Percentiles rank a stretch among this genome's conserved stretches.
Conservation (phyloP, 192 early-diverging fungal genomes). For the Obelidium mucronatum region DNA sequence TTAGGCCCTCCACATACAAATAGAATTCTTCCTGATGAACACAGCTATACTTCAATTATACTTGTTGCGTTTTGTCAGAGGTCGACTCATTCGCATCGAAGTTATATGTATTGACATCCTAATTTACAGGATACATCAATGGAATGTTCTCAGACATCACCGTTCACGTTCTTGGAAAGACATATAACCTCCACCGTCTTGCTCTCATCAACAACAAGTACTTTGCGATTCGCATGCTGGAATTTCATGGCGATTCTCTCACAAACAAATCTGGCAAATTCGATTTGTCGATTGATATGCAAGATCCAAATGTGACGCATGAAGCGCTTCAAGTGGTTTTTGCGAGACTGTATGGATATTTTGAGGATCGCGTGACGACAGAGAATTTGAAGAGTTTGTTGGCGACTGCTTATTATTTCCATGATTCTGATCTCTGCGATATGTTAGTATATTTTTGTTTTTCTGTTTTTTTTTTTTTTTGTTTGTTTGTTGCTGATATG, state of each 20-base stretch:
- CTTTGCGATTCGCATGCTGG: slow-evolving; percentile 50
- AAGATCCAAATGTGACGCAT: slow-evolving; percentile 47
- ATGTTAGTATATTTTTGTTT: slow-evolving; percentile 21
- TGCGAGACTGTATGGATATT: slow-evolving; percentile 49
- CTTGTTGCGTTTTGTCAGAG: too few relatives aligned
- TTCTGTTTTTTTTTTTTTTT: background rate
- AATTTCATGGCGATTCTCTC: slow-evolving; percentile 20
- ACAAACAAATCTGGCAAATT: slow-evolving; percentile 30
- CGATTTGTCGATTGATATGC: slow-evolving; percentile 39
- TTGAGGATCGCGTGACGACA: slow-evolving; percentile 28
- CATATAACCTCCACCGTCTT: slow-evolving; percentile 52
- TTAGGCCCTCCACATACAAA: too few relatives aligned
- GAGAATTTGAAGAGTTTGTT: slow-evolving; percentile 41
- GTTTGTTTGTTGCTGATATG: background rate
- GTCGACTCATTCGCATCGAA: too few relatives aligned
- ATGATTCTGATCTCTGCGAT: slow-evolving; percentile 38
- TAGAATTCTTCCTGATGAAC: too few relatives aligned
- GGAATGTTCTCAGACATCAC: slow-evolving; percentile 46
- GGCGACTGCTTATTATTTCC: slow-evolving; percentile 49
- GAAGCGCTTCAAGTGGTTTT: slow-evolving; percentile 47
- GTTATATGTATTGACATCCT: background rate
- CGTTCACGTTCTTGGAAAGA: slow-evolving; percentile 44
- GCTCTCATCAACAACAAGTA: slow-evolving; percentile 49
- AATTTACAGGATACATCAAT: slow-evolving; percentile 37
- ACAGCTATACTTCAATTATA: too few relatives aligned